Base-by-base conservation (phyloP, 805 yeast genomes). In the Spathaspora boniae region DNA sequence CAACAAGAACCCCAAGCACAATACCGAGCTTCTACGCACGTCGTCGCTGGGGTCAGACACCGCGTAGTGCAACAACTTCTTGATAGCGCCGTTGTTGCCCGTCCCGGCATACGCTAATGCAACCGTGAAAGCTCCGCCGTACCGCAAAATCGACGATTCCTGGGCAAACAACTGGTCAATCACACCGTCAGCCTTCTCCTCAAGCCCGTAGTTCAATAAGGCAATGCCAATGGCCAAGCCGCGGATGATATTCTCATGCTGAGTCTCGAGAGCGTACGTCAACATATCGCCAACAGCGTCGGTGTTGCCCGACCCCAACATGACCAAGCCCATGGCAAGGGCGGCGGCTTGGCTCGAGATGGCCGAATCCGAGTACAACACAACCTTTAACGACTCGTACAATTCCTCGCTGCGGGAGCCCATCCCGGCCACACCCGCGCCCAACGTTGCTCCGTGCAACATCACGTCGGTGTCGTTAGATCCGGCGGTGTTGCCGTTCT, bases 41-140 rank as follows among this genome's bases (percentile, higher is more conserved):
- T 86, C 95, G 60, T 93, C 97, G 39, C 85, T 81, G 2, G 97
- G 93, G 58, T 93, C 98, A 9, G 96, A 86, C 11, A 93, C 98
- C 3, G 98, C 98, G 53, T 81, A 74, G 60, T 93, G 98, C 46
- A 93, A 71, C 47, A 93, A 68, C 48, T 82, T 78, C 63, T 86
- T 80, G 49, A 93, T 85, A 7, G 97, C 97, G 36, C 68, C 67
- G 61, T 88, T 88, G 60, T 84, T 80, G 19, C 96, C 95, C 3
- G 98, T 91, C 41, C 98, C 98, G 37, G 93, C 95, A 60, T 91
- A 93, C 1, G 98, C 98, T 49, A 93, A 72, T 0, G 96, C 98
- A 50, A 93, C 76, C 5, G 97, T 82, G 60, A 81, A 88, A 31
- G 93, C 93, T 56, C 96, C 98, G 61, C 98, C 98, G 56, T 89